Evolutionary conservation across 371 early-diverging fungal species (phyloP), one percentile per base, ranked within the genome.

Genomic region (Mortierella polycephala): DNA sequence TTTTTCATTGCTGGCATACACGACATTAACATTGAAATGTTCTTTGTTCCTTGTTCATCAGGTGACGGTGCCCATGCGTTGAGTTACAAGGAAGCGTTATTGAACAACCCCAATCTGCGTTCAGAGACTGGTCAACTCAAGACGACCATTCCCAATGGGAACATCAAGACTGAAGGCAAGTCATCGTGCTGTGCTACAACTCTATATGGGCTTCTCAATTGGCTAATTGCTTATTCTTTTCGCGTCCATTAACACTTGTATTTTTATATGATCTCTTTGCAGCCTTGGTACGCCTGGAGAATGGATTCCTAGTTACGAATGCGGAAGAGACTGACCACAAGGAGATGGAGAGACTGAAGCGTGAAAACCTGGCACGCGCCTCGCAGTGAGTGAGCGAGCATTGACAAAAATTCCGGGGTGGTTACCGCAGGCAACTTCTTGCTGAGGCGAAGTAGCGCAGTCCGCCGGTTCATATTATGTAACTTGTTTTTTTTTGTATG

Each of bases 111-210:
- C 7, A 49, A 54, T n/a, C 60, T 71, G 41, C 45, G 52, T 7
- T 62, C 64, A 5, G 79, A 62, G 21, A 61, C 53, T 18, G 66
- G 64, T 41, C 79, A 72, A 57, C 69, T 79, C 63, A 79, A 72
- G 69, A 79, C 79, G 0, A 72, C 69, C 1, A 40, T 71, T 11
- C 53, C 67, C 45, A 55, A 71, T 50, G 69, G 66, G 23, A 58
- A 65, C 39, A 7, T 68, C 54, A 69, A 45, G 63, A 79, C 79
- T 11, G 73, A 79, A 60, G 73, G 79, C 69, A 65, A 50, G n/a
- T 11, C 30, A 30, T 30, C 30, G 30, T 30, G 30, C 30, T 30
- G 30, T 30, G 30, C 30, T 30, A 30, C 30, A 4, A 30, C 30
- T 30, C 30, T 30, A 30, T 30, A 4, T 30, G 30, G 30, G 30